Base-by-base conservation (phyloP, 306 rosid species). In the Vigna reflexopilosa region DNA sequence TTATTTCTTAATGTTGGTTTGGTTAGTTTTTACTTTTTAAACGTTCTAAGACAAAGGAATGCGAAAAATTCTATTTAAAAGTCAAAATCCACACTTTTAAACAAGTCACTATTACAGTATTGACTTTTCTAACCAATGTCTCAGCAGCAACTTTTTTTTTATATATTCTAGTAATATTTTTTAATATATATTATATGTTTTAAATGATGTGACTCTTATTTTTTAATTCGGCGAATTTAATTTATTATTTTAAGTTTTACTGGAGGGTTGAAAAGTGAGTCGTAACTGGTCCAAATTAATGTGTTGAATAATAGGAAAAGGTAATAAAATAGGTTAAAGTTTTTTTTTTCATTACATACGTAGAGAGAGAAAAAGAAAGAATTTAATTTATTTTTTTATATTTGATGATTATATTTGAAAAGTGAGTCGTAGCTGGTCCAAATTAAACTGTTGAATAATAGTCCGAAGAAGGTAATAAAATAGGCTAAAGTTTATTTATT, bases 21-120 rank as follows among this genome's bases (percentile, higher is more conserved):
- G 9, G 0, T 57, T 24, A 22, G 1, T 57, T 57, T 57, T 57
- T 24, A 11, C 26, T 26, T 12, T 28, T 30, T 16, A 15, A 16
- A 32, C 9, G 2, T 62, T 20, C 11, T 0, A 30, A 28, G 4
- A 28, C 5, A 34, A 36, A 15, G 16, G 45, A 62, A 64, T 63
- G 69, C 7, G 3, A 63, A 34, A 34, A 63, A 32, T 34, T 15
- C 12, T 9, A 63, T 34, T 32, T 63, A 34, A 34, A 63, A 17
- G 30, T 65, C 28, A 65, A 65, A 36, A n/a, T 63, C 26, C 69
- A 63, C 19, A 62, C 20, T 30, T 28, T 30, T 61, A 14, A 61
- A 14, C 5, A 28, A 30, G 11, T 61, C 67, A 61, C 19, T 30
- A 14, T 58, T 58, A 13, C 28, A 24, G 4, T 57, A 24, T 58